These are phyloP conservation scores for Alloascoidea africana DNA, from an alignment of 805 yeast species.

Conservation along the genomic window DNA sequence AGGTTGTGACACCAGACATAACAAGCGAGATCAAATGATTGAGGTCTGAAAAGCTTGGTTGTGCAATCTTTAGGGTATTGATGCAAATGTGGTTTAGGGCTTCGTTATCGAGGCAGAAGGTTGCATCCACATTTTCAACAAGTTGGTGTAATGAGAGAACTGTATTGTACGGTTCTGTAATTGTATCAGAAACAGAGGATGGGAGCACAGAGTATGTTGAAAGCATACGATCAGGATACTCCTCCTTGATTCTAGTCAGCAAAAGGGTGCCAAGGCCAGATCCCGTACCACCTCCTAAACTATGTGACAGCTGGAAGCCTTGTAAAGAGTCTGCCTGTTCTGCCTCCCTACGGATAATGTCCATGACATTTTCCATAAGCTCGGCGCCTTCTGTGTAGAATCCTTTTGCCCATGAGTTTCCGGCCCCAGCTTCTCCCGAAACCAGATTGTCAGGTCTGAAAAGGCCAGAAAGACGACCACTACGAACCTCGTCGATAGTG, in stretches of 20 bases:
- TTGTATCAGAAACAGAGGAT: slow-evolving; percentile 85
- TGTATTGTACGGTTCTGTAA: slow-evolving; percentile 91
- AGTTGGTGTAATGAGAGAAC: slow-evolving; percentile 86
- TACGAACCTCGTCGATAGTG: slow-evolving; percentile 73
- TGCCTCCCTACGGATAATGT: slow-evolving; percentile 86
- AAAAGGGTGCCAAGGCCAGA: slow-evolving; percentile 92
- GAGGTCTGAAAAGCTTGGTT: slow-evolving; percentile 68
- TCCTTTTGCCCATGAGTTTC: slow-evolving; percentile 96
- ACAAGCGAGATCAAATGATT: slow-evolving; percentile 79
- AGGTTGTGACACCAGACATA: slow-evolving; percentile 93
- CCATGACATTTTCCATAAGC: slow-evolving; percentile 82
- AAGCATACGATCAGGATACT: slow-evolving; percentile 93
- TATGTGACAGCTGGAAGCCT: slow-evolving; percentile 85
- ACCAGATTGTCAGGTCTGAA: slow-evolving; percentile 90
- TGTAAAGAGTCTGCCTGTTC: slow-evolving; percentile 89
- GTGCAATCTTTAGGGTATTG: slow-evolving; percentile 65
- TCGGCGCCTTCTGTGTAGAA: slow-evolving; percentile 97
- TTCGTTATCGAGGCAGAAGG: slow-evolving; percentile 92
- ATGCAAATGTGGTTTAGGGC: slow-evolving; percentile 85
- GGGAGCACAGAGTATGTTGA: slow-evolving; percentile 95
- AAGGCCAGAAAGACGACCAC: slow-evolving; percentile 64
- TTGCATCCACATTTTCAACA: slow-evolving; percentile 84
- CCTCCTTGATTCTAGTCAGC: slow-evolving; percentile 78
- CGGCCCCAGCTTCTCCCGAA: slow-evolving; percentile 87
- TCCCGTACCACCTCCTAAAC: slow-evolving; percentile 91